Evolutionary conservation across 495 filamentous ascomycete genomes (phyloP).

Genomic region (Aspergillus asperescens): DNA sequence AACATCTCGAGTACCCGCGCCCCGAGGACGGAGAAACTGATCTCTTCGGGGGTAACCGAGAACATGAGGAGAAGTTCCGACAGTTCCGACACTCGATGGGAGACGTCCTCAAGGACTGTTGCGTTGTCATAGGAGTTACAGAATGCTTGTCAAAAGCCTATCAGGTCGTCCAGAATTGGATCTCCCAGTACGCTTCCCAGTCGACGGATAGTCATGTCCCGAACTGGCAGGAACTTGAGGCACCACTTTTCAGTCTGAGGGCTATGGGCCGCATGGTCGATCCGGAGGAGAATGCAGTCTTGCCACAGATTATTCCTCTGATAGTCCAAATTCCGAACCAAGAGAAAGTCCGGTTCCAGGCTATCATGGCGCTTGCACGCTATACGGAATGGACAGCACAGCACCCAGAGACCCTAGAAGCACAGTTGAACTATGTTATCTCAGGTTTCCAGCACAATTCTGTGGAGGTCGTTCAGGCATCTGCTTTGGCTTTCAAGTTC

Average conservation of each 20-base stretch:
- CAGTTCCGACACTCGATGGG: conserved; percentile 97
- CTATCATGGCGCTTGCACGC: conserved; percentile 90
- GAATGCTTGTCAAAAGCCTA: conserved; percentile 88
- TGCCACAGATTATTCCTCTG: conserved; percentile 85
- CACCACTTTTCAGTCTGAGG: conserved; percentile 88
- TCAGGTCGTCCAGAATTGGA: conserved; percentile 78
- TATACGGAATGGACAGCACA: conserved; percentile 98
- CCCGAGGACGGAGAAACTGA: conserved; percentile 73
- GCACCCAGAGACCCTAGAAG: conserved; percentile 84
- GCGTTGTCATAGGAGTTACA: conserved; percentile 86
- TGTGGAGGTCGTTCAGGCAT: conserved; percentile 81
- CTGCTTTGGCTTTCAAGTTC: conserved; percentile 93
- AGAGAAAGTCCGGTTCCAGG: conserved; percentile 92
- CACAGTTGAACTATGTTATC: conserved; percentile 92
- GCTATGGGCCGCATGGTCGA: conserved; percentile 98
- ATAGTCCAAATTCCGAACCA: conserved; percentile 92
- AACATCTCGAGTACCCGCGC: conserved; percentile 83
- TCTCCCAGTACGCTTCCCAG: conserved; percentile 70
- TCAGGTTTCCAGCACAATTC: conserved; percentile 80
- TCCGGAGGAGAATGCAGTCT: conserved; percentile 73
- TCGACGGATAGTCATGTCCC: conserved; percentile 71
- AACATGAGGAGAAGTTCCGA: conserved; percentile 94
- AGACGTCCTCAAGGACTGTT: conserved; percentile 95
- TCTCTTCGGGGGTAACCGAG: conserved; percentile 90
- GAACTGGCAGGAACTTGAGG: conserved; percentile 94